These are phyloP conservation scores for Letharia lupina DNA, from an alignment of 495 filamentous ascomycete species.

Conservation along the genomic window DNA sequence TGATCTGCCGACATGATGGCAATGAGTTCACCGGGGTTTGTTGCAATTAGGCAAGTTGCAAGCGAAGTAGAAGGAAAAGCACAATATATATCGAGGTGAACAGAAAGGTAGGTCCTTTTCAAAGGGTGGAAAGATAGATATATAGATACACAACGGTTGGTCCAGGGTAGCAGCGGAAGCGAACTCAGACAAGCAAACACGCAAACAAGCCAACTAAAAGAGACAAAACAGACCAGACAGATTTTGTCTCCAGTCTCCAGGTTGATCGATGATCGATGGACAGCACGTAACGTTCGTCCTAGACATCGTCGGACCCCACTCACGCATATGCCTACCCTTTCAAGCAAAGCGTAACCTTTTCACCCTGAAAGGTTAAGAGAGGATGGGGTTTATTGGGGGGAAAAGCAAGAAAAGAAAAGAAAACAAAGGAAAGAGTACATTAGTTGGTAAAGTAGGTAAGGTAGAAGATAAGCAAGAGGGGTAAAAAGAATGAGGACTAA, in stretches of 20 bases:
- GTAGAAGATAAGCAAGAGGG: neutral
- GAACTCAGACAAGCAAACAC: neutral
- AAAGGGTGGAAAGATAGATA: neutral
- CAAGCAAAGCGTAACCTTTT: constrained; percentile 12
- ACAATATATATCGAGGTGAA: neutral
- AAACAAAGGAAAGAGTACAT: too few species aligned
- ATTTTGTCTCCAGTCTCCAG: neutral
- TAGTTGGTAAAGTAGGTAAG: too few species aligned
- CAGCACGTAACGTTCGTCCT: neutral
- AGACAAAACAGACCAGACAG: too few species aligned
- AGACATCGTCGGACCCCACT: neutral
- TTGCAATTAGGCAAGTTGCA: neutral
- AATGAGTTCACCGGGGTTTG: neutral
- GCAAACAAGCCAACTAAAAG: too few species aligned
- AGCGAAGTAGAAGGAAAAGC: neutral
- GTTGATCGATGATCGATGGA: neutral
- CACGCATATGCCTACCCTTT: constrained; percentile 11
- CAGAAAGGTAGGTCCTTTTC: neutral
- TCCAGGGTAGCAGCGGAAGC: too few species aligned
- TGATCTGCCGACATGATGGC: constrained; percentile 23
- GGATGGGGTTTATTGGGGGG: too few species aligned
- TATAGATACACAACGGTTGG: too few species aligned
- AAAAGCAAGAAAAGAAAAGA: too few species aligned
- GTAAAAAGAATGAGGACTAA: neutral
- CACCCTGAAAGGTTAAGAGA: too few species aligned